Conservation (phyloP, 2,329 filamentous ascomycete species). For the Dryadomyces quercus-mongolicae region DNA sequence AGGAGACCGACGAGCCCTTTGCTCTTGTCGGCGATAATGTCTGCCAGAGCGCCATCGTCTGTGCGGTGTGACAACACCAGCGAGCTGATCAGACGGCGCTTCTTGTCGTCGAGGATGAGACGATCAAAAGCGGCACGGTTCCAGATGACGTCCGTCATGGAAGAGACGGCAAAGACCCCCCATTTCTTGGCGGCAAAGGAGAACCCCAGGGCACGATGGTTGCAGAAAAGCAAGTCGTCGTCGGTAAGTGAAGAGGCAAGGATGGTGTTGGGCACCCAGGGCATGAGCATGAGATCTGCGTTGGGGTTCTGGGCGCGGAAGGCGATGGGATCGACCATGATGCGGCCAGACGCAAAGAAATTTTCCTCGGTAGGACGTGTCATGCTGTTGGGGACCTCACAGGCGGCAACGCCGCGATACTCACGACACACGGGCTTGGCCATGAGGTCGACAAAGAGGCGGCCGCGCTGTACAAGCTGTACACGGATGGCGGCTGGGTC, state of each 20-base stretch:
- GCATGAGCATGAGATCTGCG: slow-evolving; percentile 17
- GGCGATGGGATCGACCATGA: slow-evolving; percentile 25
- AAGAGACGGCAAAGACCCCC: background rate
- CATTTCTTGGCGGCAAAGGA: slow-evolving; percentile 21
- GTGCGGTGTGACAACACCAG: slow-evolving; percentile 11
- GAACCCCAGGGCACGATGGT: slow-evolving; percentile 30
- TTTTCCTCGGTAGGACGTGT: slow-evolving; percentile 16
- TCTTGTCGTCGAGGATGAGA: slow-evolving; percentile 17
- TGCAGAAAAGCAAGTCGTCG: slow-evolving; percentile 21
- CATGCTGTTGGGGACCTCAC: slow-evolving; percentile 19
- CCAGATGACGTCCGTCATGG: slow-evolving; percentile 14
- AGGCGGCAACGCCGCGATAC: slow-evolving; percentile 22
- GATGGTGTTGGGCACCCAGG: slow-evolving; percentile 11
- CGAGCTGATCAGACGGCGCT: slow-evolving; percentile 16
- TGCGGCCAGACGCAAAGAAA: slow-evolving; percentile 21
- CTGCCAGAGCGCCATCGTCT: slow-evolving; percentile 6
- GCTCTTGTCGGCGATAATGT: slow-evolving; percentile 15
- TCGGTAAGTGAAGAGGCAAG: slow-evolving; percentile 15
- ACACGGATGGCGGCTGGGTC: slow-evolving; percentile 21
- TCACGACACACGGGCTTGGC: slow-evolving; percentile 35
- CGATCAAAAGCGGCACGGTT: slow-evolving; percentile 17
- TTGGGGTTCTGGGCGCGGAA: slow-evolving; percentile 22
- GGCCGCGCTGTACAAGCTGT: slow-evolving; percentile 26
- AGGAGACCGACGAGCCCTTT: slow-evolving; percentile 15
- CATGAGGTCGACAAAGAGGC: slow-evolving; percentile 28